Evolutionary conservation across 441 rosid genomes (phyloP).

Genomic region (Rhodomyrtus psidioides): DNA sequence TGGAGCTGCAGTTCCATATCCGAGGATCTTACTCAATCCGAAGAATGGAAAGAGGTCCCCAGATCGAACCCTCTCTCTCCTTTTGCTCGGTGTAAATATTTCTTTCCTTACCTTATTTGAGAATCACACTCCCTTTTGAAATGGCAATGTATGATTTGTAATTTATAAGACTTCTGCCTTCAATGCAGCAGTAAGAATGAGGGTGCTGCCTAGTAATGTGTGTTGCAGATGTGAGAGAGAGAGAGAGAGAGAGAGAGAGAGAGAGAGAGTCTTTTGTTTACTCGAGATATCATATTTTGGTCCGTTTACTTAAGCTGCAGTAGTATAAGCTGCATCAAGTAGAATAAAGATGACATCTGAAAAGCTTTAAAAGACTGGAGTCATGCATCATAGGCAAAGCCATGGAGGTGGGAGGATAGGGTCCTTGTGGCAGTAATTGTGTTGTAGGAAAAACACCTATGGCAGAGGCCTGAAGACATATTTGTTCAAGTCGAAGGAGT

Average conservation of each 20-base stretch:
- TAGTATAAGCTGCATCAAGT: not conserved
- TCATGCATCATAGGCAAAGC: not conserved
- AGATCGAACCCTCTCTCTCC: not conserved
- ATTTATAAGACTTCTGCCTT: not conserved
- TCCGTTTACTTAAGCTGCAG: not conserved
- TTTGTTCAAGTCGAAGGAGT: not conserved
- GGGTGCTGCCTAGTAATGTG: not conserved
- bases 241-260: not conserved
- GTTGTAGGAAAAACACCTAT: not conserved
- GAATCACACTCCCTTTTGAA: not conserved
- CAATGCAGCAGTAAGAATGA: not conserved
- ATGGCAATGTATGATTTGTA: not conserved
- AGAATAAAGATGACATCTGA: not conserved
- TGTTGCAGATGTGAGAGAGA: not conserved
- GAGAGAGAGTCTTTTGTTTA: not conserved
- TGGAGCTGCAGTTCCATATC: not conserved
- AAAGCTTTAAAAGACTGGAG: not conserved
- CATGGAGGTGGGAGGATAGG: not conserved
- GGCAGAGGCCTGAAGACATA: not conserved
- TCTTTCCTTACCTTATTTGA: not conserved
- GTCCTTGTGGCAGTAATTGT: not conserved
- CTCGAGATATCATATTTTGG: not conserved
- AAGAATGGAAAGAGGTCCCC: not conserved
- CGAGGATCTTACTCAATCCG: not conserved
- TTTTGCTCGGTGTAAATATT: too few species aligned